Conservation (phyloP, 2,329 filamentous ascomycete species). For the Claviceps lovelessii region DNA sequence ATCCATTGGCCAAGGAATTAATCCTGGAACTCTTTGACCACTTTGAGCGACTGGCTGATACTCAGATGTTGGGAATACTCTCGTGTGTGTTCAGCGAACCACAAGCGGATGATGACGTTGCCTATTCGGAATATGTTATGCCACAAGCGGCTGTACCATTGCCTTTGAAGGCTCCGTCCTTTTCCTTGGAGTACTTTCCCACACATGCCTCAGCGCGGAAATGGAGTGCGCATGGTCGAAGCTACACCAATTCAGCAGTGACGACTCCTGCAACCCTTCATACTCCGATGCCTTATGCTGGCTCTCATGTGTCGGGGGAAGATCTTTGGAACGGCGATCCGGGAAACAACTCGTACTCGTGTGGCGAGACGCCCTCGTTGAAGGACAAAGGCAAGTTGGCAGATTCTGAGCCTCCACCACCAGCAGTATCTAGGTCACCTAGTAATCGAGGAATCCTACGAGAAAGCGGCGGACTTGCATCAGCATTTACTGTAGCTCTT, state of each 20-base stretch:
- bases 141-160: slow-evolving; percentile 47
- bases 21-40: slow-evolving; percentile 48
- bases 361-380: slow-evolving; percentile 45
- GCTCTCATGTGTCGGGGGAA: slow-evolving; percentile 44
- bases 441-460: slow-evolving; percentile 39
- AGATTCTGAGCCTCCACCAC: slow-evolving; percentile 32
- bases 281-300: slow-evolving; percentile 39
- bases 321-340: slow-evolving; percentile 37
- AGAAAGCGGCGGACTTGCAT: slow-evolving; percentile 39
- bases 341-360: slow-evolving; percentile 44
- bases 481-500: slow-evolving; percentile 41
- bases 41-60: slow-evolving; percentile 46
- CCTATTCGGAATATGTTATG: slow-evolving; percentile 42
- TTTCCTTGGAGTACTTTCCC: slow-evolving; percentile 53
- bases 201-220: slow-evolving; percentile 41
- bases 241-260: slow-evolving; percentile 37
- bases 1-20: slow-evolving; percentile 47
- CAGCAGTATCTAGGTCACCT: slow-evolving; percentile 45
- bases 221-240: slow-evolving; percentile 39
- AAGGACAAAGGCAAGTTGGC: slow-evolving; percentile 31
- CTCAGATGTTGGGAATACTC: slow-evolving; percentile 60
- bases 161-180: slow-evolving; percentile 50
- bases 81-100: slow-evolving; percentile 55
- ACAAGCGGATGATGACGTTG: slow-evolving; percentile 37
- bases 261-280: slow-evolving; percentile 44